These are phyloP conservation scores for Ceratobasidium sp. DNA, from an alignment of 1,284 basidiomycete genomes.

Conservation along the genomic window DNA sequence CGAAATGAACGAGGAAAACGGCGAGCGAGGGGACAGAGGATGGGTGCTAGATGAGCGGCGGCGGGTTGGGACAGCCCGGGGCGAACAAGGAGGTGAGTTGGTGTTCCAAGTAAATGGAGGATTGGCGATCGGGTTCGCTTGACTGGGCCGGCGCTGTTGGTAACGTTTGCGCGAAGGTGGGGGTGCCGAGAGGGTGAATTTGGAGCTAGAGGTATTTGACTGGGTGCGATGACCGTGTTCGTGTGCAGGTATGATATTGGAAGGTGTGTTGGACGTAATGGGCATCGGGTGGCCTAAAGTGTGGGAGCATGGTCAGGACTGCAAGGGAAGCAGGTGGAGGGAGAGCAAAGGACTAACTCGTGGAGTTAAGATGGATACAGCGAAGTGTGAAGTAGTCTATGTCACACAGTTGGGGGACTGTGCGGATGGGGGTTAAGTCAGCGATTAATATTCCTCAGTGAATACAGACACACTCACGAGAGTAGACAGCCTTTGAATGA, in stretches of 20 bases:
- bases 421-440: slow-evolving; percentile 6
- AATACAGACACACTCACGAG: slow-evolving; percentile 15
- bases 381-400: slow-evolving; percentile 11
- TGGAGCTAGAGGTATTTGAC: slow-evolving; percentile 10
- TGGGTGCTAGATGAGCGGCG: slow-evolving; percentile 7
- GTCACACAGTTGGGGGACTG: not conserved
- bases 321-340: slow-evolving; percentile 12
- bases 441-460: not conserved
- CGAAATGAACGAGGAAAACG: slow-evolving; percentile 18
- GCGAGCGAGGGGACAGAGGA: slow-evolving; percentile 13
- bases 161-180: slow-evolving; percentile 29
- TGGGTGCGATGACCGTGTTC: slow-evolving; percentile 4
- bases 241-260: slow-evolving; percentile 28
- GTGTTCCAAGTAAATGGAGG: not conserved
- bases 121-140: slow-evolving; percentile 8
- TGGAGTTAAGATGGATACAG: slow-evolving; percentile 13
- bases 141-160: not conserved
- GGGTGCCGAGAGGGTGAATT: slow-evolving; percentile 24
- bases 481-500: slow-evolving; percentile 12
- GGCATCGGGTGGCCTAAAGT: slow-evolving; percentile 36
- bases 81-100: slow-evolving; percentile 27
- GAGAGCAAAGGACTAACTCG: slow-evolving; percentile 31
- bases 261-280: slow-evolving; percentile 33
- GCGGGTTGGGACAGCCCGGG: slow-evolving; percentile 15
- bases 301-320: slow-evolving; percentile 4